Base-by-base conservation (phyloP, 163 green algal species). In the Scenedesmus sp. region DNA sequence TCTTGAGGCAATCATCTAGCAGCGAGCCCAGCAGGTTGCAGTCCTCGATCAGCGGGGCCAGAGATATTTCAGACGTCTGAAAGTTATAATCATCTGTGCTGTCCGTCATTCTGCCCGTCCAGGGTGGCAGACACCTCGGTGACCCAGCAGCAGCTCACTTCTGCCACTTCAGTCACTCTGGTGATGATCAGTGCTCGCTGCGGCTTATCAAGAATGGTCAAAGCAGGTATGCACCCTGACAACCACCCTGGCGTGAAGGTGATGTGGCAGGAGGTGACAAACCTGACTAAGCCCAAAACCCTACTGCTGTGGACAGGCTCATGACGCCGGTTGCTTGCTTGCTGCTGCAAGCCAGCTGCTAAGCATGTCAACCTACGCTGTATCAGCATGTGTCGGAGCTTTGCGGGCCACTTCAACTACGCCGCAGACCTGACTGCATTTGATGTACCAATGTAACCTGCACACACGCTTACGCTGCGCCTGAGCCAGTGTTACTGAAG, bases 11-110 rank as follows among this genome's bases (percentile, higher is more conserved):
- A 44, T 98, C 96, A 85, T 99, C 97, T 30, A 99, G 92, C 44
- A 99, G 87, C 7, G 88, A 93, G 1, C 95, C 94, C n/a, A 99
- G 94, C 46, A 99, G 94, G 44, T 96, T 96, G 93, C 97, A 99
- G 86, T 99, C 97, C 91, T 99, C 97, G 44, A 97, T 94, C 30
- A 99, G 90, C 0, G 95, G 90, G 7, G 93, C 93, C 3, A 97
- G 90, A 72, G 93, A 93, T 96, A 78, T 87, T n/a, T 43, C 68
- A 4, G 33, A 53, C n/a, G 70, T 49, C 68, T 51, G 56, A 86
- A 76, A 92, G 61, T 87, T 44, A 40, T 92, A 94, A 37, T 94
- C 92, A 86, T 94, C 92, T 65, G 92, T 92, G 35, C 56, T 83
- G 78, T 93, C 91, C 30, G 91, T 83, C 91, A 93, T 93, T 4